Conservation (phyloP, 768 basidiomycete genomes). For the Asterophora lycoperdoides region DNA sequence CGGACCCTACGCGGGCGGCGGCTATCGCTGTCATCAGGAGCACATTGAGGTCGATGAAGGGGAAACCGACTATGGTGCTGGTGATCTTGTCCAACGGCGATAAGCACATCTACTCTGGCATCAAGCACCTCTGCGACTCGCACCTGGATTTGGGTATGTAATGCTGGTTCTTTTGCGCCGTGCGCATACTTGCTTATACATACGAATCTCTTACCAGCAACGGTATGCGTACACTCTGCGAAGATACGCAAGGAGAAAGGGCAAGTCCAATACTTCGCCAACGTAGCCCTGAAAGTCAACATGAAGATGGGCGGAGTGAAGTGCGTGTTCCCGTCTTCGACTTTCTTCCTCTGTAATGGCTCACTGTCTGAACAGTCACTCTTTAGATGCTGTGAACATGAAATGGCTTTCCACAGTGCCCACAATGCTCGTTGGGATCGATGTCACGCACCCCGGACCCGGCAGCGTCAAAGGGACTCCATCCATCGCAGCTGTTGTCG, state of each 20-base stretch:
- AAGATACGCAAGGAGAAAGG: constrained; percentile 71
- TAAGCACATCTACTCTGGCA: constrained; percentile 70
- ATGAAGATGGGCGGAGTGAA: constrained; percentile 81
- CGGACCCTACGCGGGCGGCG: constrained; percentile 49
- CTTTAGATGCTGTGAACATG: constrained; percentile 47
- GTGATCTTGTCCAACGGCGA: constrained; percentile 67
- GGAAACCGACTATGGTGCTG: constrained; percentile 54
- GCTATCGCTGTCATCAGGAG: constrained; percentile 46
- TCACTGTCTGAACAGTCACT: constrained; percentile 30
- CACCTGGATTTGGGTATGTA: constrained; percentile 51
- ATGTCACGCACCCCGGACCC: constrained; percentile 77
- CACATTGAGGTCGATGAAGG: constrained; percentile 35
- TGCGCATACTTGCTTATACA: background rate
- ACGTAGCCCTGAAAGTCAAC: constrained; percentile 80
- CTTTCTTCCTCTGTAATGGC: background rate
- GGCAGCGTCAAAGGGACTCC: constrained; percentile 72
- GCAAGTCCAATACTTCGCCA: constrained; percentile 70
- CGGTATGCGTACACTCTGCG: constrained; percentile 67
- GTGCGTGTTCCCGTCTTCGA: constrained; percentile 31
- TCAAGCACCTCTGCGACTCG: constrained; percentile 71
- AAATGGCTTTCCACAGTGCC: constrained; percentile 52
- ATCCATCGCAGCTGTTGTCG: constrained; percentile 84
- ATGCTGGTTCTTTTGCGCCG: background rate
- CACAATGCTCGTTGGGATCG: constrained; percentile 84
- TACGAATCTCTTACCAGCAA: constrained; percentile 32